Evolutionary conservation across 805 yeast genomes (phyloP).

Genomic region (Schwanniomyces occidentalis): DNA sequence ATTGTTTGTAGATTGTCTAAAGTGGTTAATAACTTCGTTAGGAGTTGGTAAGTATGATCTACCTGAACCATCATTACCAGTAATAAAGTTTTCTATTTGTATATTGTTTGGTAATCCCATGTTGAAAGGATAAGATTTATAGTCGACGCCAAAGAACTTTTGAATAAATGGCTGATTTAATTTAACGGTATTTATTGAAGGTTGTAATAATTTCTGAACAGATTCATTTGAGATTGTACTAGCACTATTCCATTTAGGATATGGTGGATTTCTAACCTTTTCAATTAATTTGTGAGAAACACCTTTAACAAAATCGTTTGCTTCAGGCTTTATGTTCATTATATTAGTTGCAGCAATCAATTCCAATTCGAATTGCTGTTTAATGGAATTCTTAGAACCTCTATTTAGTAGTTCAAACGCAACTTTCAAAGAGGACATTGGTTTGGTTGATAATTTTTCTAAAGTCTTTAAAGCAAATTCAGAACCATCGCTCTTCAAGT

Average conservation of each 20-base stretch:
- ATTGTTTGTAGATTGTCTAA: slow-evolving; percentile 48
- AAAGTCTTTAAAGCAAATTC: slow-evolving; percentile 65
- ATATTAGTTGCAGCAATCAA: slow-evolving; percentile 70
- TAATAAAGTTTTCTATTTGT: slow-evolving; percentile 63
- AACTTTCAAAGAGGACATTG: slow-evolving; percentile 77
- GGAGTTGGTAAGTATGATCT: slow-evolving; percentile 69
- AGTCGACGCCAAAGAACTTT: slow-evolving; percentile 40
- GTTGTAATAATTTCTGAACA: slow-evolving; percentile 17
- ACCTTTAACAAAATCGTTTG: slow-evolving; percentile 64
- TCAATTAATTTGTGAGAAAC: slow-evolving; percentile 63
- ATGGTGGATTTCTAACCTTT: slow-evolving; percentile 54
- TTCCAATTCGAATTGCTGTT: slow-evolving; percentile 70
- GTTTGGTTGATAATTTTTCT: slow-evolving; percentile 59
- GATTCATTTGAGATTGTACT: slow-evolving; percentile 13
- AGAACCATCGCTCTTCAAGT: slow-evolving; percentile 54
- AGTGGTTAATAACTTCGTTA: slow-evolving; percentile 65
- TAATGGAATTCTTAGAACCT: slow-evolving; percentile 58
- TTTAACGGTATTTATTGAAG: slow-evolving; percentile 23
- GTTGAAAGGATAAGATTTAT: slow-evolving; percentile 53
- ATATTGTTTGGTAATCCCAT: slow-evolving; percentile 80
- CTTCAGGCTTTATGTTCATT: slow-evolving; percentile 56
- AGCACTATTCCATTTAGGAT: slow-evolving; percentile 25
- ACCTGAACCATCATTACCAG: slow-evolving; percentile 66
- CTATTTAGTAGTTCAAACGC: slow-evolving; percentile 66
- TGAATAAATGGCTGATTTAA: slow-evolving; percentile 39